These are phyloP conservation scores for Russula earlei DNA, from an alignment of 768 basidiomycete genomes.

Conservation along the genomic window DNA sequence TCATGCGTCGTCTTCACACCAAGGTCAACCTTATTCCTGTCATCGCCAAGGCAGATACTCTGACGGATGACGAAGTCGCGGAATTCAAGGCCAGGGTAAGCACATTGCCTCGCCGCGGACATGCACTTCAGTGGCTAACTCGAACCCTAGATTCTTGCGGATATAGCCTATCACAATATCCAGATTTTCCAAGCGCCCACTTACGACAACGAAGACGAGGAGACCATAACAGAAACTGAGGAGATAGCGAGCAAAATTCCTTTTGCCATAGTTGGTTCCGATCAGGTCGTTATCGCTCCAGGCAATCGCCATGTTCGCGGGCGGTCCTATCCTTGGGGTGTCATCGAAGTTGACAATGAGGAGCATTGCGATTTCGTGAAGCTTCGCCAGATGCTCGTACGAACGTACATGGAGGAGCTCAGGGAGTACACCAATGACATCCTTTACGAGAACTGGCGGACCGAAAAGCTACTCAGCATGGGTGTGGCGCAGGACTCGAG, in stretches of 20 bases:
- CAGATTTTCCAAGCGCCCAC: conserved; percentile 97
- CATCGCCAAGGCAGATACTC: conserved; percentile 95
- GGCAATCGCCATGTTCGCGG: conserved; percentile 93
- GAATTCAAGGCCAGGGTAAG: conserved; percentile 88
- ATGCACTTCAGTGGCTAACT: not conserved
- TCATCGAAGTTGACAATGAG: conserved; percentile 98
- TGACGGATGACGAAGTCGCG: conserved; percentile 92
- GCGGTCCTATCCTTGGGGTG: conserved; percentile 96
- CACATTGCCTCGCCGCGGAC: conserved; percentile 6
- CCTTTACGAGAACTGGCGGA: conserved; percentile 97
- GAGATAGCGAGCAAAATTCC: conserved; percentile 98
- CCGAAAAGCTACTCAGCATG: conserved; percentile 93
- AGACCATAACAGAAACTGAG: conserved; percentile 93
- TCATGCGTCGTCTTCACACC: conserved; percentile 95
- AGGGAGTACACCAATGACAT: conserved; percentile 94
- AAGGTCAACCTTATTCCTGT: conserved; percentile 98
- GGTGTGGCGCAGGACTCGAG: conserved; percentile 95
- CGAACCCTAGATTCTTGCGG: conserved; percentile 63
- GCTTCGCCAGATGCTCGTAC: conserved; percentile 97
- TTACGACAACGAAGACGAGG: conserved; percentile 98
- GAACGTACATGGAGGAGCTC: conserved; percentile 99
- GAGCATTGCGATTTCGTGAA: conserved; percentile 99
- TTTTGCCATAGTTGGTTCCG: conserved; percentile 95
- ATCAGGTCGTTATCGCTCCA: conserved; percentile 66
- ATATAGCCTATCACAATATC: conserved; percentile 92